These are phyloP conservation scores for Heliamphora pulchella DNA, from an alignment of 179 eudicot genomes.

Conservation along the genomic window DNA sequence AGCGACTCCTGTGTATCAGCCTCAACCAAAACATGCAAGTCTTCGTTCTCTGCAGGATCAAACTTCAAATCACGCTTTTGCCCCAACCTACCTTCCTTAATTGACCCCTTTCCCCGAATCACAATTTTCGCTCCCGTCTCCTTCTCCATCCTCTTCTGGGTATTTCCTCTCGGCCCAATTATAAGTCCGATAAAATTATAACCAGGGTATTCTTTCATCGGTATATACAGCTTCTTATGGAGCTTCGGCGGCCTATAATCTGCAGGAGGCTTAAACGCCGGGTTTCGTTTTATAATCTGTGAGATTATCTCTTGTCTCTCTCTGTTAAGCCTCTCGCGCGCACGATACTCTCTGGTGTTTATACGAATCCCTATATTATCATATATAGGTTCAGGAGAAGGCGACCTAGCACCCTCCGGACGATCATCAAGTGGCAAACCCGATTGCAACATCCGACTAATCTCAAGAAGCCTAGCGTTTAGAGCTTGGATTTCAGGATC, in stretches of 20 bases:
- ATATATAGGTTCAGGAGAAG: conserved; percentile 68
- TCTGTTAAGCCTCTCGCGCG: conserved; percentile 52
- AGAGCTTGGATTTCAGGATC: conserved; percentile 80
- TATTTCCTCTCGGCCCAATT: conserved; percentile 66
- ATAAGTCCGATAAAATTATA: conserved; percentile 68
- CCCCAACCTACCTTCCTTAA: conserved; percentile 65
- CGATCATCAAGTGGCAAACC: conserved; percentile 58
- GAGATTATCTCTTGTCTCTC: conserved; percentile 66
- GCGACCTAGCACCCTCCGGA: conserved; percentile 65
- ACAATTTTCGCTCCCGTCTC: conserved; percentile 72
- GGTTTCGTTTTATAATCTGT: conserved; percentile 59
- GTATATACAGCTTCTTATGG: conserved; percentile 64
- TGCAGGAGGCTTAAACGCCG: conserved; percentile 64
- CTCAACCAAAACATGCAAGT: conserved; percentile 72
- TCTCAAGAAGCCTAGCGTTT: conserved; percentile 57
- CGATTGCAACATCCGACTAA: conserved; percentile 62
- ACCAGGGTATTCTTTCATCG: conserved; percentile 68
- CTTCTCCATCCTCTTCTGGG: conserved; percentile 70
- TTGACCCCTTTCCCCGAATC: conserved; percentile 64
- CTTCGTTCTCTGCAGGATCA: conserved; percentile 67
- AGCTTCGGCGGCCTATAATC: conserved; percentile 75
- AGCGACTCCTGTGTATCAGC: conserved; percentile 58
- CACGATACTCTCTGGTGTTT: conserved; percentile 69
- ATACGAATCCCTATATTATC: conserved; percentile 63
- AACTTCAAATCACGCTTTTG: conserved; percentile 64